phyloP scores from a whole-genome alignment of 768 basidiomycete species.

The Phylloporus arenicola region DNA sequence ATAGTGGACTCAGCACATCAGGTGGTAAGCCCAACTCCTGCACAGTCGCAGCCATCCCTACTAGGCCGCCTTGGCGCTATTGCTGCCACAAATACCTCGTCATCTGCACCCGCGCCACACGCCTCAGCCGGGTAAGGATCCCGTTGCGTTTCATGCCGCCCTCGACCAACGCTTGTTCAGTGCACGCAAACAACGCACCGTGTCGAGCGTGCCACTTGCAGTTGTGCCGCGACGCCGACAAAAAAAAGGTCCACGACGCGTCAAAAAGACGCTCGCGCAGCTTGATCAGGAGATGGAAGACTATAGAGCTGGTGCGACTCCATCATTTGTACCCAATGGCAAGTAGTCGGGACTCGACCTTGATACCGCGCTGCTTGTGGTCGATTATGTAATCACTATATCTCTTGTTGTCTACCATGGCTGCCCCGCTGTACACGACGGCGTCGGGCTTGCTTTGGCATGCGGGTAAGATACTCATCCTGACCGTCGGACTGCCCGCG shows the following conservation, averaged over 20 bases:
- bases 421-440: slow-evolving; percentile 93
- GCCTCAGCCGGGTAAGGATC: slow-evolving; percentile 11
- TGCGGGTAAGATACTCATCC: slow-evolving; percentile 91
- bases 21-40: slow-evolving; percentile 18
- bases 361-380: background rate
- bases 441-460: slow-evolving; percentile 82
- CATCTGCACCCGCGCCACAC: slow-evolving; percentile 13
- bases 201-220: slow-evolving; percentile 19
- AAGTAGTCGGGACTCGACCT: slow-evolving; percentile 5
- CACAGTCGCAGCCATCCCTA: slow-evolving; percentile 33
- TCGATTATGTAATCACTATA: slow-evolving; percentile 18
- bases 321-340: slow-evolving; percentile 8
- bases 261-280: slow-evolving; percentile 63
- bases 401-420: slow-evolving; percentile 39
- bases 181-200: slow-evolving; percentile 16
- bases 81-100: background rate
- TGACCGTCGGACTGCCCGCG: slow-evolving; percentile 91
- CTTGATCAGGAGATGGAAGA: slow-evolving; percentile 81
- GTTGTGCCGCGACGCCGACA: slow-evolving; percentile 37
- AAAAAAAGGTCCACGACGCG: slow-evolving; percentile 71
- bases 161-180: slow-evolving; percentile 8
- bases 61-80: slow-evolving; percentile 33
- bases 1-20: slow-evolving; percentile 42
- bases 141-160: background rate
- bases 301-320: slow-evolving; percentile 46